These are phyloP conservation scores for Daldinia decipiens DNA, from an alignment of 495 filamentous ascomycete species.

Conservation along the genomic window DNA sequence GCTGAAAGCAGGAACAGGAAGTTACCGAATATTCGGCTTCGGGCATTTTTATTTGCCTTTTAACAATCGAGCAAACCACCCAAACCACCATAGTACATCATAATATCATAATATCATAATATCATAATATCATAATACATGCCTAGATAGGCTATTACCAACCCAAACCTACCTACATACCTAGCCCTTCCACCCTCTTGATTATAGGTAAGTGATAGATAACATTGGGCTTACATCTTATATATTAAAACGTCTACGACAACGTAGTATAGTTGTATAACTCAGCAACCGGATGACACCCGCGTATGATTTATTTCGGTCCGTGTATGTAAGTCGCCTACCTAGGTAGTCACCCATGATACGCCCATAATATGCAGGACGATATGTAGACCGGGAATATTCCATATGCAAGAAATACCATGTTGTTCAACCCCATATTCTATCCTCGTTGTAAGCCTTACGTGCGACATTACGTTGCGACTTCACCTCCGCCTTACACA, in stretches of 20 bases:
- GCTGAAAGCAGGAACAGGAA: slow-evolving; percentile 35
- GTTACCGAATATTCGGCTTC: slow-evolving; percentile 33
- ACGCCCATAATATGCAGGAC: background rate
- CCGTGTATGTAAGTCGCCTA: slow-evolving; percentile 15
- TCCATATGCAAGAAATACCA: slow-evolving; percentile 30
- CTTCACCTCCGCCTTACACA: slow-evolving; percentile 14
- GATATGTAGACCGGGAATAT: slow-evolving; percentile 17
- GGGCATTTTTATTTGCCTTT: slow-evolving; percentile 35
- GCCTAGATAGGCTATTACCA: background rate
- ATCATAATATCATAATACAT: background rate
- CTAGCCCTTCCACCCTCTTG: background rate
- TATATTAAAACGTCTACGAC: slow-evolving; percentile 12
- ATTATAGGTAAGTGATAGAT: slow-evolving; percentile 12
- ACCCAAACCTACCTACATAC: background rate
- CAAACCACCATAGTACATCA: background rate
- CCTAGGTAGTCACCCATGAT: background rate
- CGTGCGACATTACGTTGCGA: slow-evolving; percentile 28
- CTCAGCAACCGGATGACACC: slow-evolving; percentile 19
- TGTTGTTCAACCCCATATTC: slow-evolving; percentile 31
- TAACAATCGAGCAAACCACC: slow-evolving; percentile 24
- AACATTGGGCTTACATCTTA: slow-evolving; percentile 27
- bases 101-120: background rate
- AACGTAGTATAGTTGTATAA: slow-evolving; percentile 6
- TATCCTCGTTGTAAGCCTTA: slow-evolving; percentile 37
- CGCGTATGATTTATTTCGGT: slow-evolving; percentile 5